Conservation (phyloP, 2,329 filamentous ascomycete species). For the Fusarium acutatum region DNA sequence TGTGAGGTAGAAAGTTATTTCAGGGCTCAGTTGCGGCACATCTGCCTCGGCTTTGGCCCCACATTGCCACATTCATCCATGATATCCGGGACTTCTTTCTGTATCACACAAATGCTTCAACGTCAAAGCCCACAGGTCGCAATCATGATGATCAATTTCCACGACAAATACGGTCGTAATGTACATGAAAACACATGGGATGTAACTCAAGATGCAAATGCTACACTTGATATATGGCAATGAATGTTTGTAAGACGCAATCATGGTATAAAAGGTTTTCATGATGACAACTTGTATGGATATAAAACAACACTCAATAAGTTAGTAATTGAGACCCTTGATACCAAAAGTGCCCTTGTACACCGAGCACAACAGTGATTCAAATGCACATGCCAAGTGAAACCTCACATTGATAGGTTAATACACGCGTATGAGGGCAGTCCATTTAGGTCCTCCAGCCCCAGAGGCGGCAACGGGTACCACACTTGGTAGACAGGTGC, state of each 20-base stretch:
- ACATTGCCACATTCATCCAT: conserved; percentile 20
- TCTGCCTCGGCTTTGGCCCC: conserved; percentile 13
- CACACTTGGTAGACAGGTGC: conserved; percentile 17
- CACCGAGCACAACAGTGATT: neutral
- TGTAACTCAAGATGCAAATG: neutral
- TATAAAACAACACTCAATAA: neutral
- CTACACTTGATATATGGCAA: neutral
- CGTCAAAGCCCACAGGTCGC: conserved; percentile 5
- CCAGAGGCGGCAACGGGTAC: conserved; percentile 24
- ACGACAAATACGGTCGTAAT: neutral
- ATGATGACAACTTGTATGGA: conserved; percentile 7
- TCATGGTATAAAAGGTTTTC: neutral
- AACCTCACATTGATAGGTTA: conserved; percentile 14
- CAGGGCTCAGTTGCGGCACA: neutral
- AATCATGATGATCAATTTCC: conserved; percentile 19
- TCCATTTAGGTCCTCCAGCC: neutral
- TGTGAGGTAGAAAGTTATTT: neutral
- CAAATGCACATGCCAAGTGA: conserved; percentile 11
- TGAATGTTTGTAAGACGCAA: neutral
- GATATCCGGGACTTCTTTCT: conserved; percentile 6
- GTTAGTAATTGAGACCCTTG: neutral
- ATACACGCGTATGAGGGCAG: neutral
- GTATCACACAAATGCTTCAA: conserved; percentile 16
- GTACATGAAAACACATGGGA: neutral
- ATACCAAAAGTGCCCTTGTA: neutral